A percentile compares a stretch with the other conserved stretches of the same genome.
Evolutionary conservation across 495 filamentous ascomycete species (phyloP).

Genomic region (Podospora bellae-mahoneyi): DNA sequence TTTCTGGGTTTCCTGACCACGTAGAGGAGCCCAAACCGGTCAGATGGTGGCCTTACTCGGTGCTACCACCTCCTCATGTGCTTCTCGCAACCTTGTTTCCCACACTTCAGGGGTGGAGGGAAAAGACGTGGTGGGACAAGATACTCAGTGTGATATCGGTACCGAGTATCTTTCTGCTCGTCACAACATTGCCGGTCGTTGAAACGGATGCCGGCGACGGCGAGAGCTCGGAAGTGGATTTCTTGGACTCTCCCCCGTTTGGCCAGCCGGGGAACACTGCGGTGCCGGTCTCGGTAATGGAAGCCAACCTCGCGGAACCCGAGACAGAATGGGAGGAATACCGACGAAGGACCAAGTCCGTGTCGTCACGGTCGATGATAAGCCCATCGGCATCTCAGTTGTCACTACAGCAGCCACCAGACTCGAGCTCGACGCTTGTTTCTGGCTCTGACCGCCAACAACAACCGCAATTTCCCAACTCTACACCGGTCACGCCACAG

Average conservation of each 20-base stretch:
- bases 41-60: conserved; percentile 70
- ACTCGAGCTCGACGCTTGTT: background rate
- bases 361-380: conserved; percentile 19
- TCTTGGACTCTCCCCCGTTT: conserved; percentile 20
- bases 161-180: conserved; percentile 85
- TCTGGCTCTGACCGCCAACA: background rate
- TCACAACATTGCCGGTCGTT: conserved; percentile 88
- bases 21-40: conserved; percentile 43
- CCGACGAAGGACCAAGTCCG: conserved; percentile 42
- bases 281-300: conserved; percentile 33
- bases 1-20: conserved; percentile 44
- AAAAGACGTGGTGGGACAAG: conserved; percentile 75
- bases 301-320: conserved; percentile 24
- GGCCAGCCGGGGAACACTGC: conserved; percentile 29
- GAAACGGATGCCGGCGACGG: conserved; percentile 56
- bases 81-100: conserved; percentile 79
- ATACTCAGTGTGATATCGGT: conserved; percentile 73
- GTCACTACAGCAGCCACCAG: conserved; percentile 7
- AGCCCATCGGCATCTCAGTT: conserved; percentile 16
- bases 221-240: conserved; percentile 41
- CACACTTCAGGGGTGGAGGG: conserved; percentile 73
- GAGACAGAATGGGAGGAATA: conserved; percentile 55
- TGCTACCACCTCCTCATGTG: conserved; percentile 67
- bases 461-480: background rate
- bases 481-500: conserved; percentile 1